phyloP scores from a whole-genome alignment of 2,329 filamentous ascomycete genomes.

The Phaeosphaeria sp. region DNA sequence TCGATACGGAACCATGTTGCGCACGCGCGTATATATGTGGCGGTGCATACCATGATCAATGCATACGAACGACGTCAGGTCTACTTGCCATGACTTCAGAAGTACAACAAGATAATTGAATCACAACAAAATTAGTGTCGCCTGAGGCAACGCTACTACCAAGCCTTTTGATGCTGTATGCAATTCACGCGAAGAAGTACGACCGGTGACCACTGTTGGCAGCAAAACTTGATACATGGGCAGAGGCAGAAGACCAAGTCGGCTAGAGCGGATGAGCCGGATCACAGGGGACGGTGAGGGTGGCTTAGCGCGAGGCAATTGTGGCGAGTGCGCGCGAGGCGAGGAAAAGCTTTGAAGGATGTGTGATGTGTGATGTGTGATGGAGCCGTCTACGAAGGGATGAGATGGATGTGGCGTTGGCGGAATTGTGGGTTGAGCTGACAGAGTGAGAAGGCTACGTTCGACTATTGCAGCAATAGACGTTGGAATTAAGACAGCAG shows the following conservation, averaged over 20 bases:
- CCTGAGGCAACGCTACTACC: no score
- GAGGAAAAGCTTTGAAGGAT: not conserved
- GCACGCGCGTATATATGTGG: constrained; percentile 5
- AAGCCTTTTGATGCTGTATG: no score
- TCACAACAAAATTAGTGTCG: no score
- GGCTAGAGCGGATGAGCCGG: constrained; percentile 5
- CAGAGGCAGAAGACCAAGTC: not conserved
- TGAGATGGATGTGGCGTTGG: not conserved
- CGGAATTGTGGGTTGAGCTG: not conserved
- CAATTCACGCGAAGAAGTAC: no score
- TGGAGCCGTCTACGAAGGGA: no score
- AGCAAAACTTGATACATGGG: not conserved
- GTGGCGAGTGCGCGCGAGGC: not conserved
- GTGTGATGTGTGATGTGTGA: not conserved
- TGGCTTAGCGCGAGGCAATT: not conserved
- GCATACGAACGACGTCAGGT: no score
- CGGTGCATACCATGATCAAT: constrained; percentile 4
- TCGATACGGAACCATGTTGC: no score
- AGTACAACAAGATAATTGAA: no score
- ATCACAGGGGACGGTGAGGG: not conserved
- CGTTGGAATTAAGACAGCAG: no score
- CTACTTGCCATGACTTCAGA: no score
- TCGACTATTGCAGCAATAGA: no score
- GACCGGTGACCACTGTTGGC: no score
- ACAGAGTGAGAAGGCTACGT: not conserved